Percentiles rank a stretch among this genome's conserved stretches.
Evolutionary conservation across 768 basidiomycete species (phyloP).

Genomic region (Steccherinum ochraceum): DNA sequence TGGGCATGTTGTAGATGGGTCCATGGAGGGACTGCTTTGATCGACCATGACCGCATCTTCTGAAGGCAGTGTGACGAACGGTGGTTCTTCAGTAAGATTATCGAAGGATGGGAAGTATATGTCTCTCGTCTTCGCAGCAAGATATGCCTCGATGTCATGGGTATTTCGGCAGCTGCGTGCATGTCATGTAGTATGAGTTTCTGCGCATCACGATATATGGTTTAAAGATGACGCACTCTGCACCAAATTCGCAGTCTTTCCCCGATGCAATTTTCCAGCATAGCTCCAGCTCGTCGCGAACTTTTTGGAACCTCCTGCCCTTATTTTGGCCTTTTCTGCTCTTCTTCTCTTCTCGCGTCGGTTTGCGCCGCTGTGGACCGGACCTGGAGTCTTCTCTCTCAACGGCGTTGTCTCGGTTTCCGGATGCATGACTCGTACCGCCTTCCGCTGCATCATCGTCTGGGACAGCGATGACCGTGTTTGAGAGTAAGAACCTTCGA

Average conservation of each 20-base stretch:
- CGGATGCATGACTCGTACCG: constrained; percentile 30
- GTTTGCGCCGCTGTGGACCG: constrained; percentile 34
- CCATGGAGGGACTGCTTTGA: constrained; percentile 33
- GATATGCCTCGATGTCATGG: constrained; percentile 74
- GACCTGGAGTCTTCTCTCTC: constrained; percentile 22
- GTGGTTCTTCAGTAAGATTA: constrained; percentile 38
- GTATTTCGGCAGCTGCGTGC: constrained; percentile 62
- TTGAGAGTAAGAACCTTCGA: constrained; percentile 36
- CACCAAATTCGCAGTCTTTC: constrained; percentile 62
- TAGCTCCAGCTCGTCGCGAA: constrained; percentile 74
- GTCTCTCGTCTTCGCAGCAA: constrained; percentile 70
- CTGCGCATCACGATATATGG: neutral
- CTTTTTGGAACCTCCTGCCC: constrained; percentile 68
- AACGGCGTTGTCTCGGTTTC: constrained; percentile 10
- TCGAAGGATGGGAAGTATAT: constrained; percentile 47
- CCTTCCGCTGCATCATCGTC: constrained; percentile 68
- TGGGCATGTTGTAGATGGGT: constrained; percentile 52
- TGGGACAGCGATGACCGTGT: constrained; percentile 20
- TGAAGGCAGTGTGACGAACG: constrained; percentile 37
- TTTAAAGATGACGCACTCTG: constrained; percentile 38
- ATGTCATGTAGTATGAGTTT: neutral
- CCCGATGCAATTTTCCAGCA: constrained; percentile 79
- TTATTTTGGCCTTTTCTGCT: constrained; percentile 79
- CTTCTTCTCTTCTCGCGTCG: constrained; percentile 64
- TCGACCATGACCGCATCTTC: constrained; percentile 23